phyloP scores from a whole-genome alignment of 1,284 basidiomycete genomes.

The Sanguinoderma infundibulare region DNA sequence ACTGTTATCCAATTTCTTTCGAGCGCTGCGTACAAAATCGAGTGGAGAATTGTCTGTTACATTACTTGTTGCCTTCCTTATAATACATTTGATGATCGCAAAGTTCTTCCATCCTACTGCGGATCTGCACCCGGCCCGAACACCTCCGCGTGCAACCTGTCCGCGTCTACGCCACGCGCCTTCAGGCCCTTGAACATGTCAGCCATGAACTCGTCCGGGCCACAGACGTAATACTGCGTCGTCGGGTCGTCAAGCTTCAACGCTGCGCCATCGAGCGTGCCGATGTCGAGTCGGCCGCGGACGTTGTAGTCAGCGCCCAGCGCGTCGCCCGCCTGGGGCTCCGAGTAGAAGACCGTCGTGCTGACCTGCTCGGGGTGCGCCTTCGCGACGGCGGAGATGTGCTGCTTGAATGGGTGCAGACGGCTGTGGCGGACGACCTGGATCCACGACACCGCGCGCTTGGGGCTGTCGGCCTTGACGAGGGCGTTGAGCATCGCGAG shows the following conservation, averaged over 20 bases:
- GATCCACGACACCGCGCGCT: conserved; percentile 28
- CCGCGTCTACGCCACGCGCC: conserved; percentile 21
- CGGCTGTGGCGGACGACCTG: conserved; percentile 28
- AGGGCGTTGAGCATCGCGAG: conserved; percentile 33
- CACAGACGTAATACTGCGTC: conserved; percentile 33
- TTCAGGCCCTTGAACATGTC: conserved; percentile 24
- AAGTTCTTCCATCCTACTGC: background rate
- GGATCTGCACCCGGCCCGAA: conserved; percentile 30
- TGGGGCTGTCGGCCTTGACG: conserved; percentile 8
- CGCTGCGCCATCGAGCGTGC: conserved; percentile 11
- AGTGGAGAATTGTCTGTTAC: background rate
- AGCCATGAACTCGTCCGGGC: conserved; percentile 32
- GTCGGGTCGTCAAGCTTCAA: conserved; percentile 23
- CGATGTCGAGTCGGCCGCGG: conserved; percentile 25
- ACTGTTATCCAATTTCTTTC: no score
- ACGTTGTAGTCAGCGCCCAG: conserved; percentile 25
- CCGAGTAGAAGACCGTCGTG: conserved; percentile 26
- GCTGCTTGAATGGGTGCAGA: conserved; percentile 27
- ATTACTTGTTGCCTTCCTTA: background rate
- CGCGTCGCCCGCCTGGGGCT: conserved; percentile 18
- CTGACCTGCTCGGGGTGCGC: conserved; percentile 19
- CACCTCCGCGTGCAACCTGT: conserved; percentile 28
- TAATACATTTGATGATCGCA: background rate
- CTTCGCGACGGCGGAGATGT: conserved; percentile 17
- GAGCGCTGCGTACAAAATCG: background rate